Evolutionary conservation across 2,329 filamentous ascomycete genomes (phyloP).

Genomic region (Aspergillus alliaceus): DNA sequence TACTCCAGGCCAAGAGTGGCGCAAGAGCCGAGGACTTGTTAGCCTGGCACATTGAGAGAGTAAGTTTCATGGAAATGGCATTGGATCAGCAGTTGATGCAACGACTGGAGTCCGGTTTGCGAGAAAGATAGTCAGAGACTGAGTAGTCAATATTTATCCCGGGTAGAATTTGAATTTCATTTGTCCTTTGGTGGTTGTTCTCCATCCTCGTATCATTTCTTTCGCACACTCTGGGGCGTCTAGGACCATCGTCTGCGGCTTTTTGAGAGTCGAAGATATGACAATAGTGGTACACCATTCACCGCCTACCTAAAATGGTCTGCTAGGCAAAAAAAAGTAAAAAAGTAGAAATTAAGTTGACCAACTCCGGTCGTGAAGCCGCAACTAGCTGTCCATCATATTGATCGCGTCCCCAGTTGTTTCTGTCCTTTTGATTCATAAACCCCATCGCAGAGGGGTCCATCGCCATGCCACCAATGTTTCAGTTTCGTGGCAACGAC

Average conservation of each 20-base stretch:
- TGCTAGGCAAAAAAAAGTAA: slow-evolving; percentile 1
- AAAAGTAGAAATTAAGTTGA: neutral
- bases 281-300: too few relatives aligned
- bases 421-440: neutral
- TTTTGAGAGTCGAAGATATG: too few relatives aligned
- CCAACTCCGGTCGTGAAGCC: neutral
- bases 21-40: slow-evolving; percentile 60
- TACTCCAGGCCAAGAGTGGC: slow-evolving; percentile 54
- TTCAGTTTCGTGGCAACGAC: slow-evolving; percentile 35
- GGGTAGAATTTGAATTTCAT: too few relatives aligned
- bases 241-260: too few relatives aligned
- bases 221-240: too few relatives aligned
- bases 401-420: neutral
- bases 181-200: too few relatives aligned
- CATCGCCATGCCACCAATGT: slow-evolving; percentile 25
- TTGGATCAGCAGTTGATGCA: slow-evolving; percentile 32
- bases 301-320: slow-evolving; percentile 12
- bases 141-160: neutral
- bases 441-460: neutral
- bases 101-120: slow-evolving; percentile 26
- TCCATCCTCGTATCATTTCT: too few relatives aligned
- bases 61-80: slow-evolving; percentile 62
- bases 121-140: neutral
- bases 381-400: neutral
- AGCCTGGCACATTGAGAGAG: slow-evolving; percentile 59